Evolutionary conservation across 257 asterid genomes (phyloP), one percentile per base, ranked within the genome.

Genomic region (Datura wrightii): DNA sequence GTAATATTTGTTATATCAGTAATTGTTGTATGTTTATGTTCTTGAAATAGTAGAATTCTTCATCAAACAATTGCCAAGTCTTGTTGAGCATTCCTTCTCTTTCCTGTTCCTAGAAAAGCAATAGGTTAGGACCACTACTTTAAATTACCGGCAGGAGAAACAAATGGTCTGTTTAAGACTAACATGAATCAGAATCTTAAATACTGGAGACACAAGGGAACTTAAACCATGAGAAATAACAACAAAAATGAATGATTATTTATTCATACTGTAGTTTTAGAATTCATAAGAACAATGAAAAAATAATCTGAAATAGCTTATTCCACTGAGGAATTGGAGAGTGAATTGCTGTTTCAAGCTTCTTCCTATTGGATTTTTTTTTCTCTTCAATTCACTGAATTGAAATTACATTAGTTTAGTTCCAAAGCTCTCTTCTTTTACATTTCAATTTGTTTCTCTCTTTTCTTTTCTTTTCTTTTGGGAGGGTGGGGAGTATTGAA

Each of bases 31-130:
- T 39, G 78, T 39, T 39, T 10, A 69, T 41, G 53, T 39, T 69
- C 15, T 69, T 69, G 52, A 69, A 69, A 69, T 10, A 37, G 78
- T 39, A 67, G 34, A 67, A 39, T 67, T 52, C 31, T 67, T 67
- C 50, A 37, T 37, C 11, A 67, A 18, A 67, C 76, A 67, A 67
- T 67, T 37, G 6, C 34, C 53, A n/a, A 65, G 72, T 65, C 44
- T 31, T 16, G 8, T 63, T 5, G 71, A 63, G 18, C 37, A 11
- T 2, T 39, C 42, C 42, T 39, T 39, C 42, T 39, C 42, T 39
- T 65, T 65, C 72, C n/a, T 34, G 42, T 10, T 63, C 8, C 42
- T 65, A 65, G 41, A 65, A 5, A 39, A 65, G 72, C 44, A 65
- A 65, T 34, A 5, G 72, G 8, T 18, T 65, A 65, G 34, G 72